Evolutionary conservation across 495 filamentous ascomycete species (phyloP).

Genomic region (Xylaria scruposa): DNA sequence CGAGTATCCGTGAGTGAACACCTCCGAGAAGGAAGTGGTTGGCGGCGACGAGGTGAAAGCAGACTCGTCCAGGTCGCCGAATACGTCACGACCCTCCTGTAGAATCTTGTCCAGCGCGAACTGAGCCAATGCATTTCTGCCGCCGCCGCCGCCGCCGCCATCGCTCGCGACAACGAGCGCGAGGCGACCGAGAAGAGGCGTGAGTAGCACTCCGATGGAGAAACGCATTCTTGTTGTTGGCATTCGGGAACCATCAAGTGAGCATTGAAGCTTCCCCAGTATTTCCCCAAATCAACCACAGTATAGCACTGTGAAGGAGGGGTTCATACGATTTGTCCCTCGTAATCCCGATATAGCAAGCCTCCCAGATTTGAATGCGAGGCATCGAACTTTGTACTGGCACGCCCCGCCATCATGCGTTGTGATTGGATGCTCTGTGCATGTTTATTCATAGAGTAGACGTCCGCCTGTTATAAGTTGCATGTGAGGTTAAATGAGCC

Average conservation of each 20-base stretch:
- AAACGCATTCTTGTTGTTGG: conserved; percentile 7
- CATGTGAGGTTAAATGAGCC: not conserved
- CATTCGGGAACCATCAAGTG: not conserved
- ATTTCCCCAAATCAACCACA: conserved; percentile 3
- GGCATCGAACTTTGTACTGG: not conserved
- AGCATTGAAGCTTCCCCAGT: not conserved
- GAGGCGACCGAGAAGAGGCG: not conserved
- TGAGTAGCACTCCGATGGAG: not conserved
- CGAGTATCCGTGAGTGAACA: not conserved
- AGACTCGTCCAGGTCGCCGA: conserved; percentile 50
- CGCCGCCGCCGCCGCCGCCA: conserved; percentile 16
- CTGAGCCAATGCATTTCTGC: conserved; percentile 46
- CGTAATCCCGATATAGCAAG: not conserved
- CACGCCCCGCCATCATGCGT: conserved; percentile 10
- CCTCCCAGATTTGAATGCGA: not conserved
- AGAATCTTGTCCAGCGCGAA: conserved; percentile 62
- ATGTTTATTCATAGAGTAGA: not conserved
- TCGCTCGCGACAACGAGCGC: conserved; percentile 4
- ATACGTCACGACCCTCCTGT: conserved; percentile 55
- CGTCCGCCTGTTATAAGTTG: not conserved
- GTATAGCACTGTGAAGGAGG: conserved; percentile 8
- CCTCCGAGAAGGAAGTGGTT: not conserved
- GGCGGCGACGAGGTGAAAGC: not conserved
- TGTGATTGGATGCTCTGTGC: conserved; percentile 1
- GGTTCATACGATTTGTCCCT: not conserved